These are phyloP conservation scores for Psophocarpus tetragonolobus DNA, from an alignment of 306 rosid species.

Conservation along the genomic window DNA sequence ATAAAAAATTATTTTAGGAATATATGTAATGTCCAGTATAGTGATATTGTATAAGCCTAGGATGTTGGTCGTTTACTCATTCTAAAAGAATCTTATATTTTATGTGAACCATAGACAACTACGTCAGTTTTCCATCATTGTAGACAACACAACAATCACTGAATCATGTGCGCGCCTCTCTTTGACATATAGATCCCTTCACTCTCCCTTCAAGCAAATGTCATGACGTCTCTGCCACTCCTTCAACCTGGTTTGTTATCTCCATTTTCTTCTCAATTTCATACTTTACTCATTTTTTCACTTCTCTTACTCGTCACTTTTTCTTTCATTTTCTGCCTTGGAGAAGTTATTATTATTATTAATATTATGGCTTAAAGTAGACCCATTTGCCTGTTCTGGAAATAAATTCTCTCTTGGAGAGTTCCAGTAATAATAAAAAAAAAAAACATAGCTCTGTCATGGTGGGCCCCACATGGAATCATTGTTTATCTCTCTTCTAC, in stretches of 20 bases:
- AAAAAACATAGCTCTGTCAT: too few relatives aligned
- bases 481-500: too few relatives aligned
- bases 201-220: background rate
- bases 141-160: background rate
- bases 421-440: too few relatives aligned
- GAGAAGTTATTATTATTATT: background rate
- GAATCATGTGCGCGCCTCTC: background rate
- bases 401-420: too few relatives aligned
- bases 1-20: too few relatives aligned
- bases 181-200: background rate
- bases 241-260: slow-evolving; percentile 29
- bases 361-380: background rate
- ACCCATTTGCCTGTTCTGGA: too few relatives aligned
- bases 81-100: too few relatives aligned
- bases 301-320: background rate
- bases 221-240: background rate
- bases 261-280: background rate
- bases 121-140: background rate
- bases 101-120: too few relatives aligned
- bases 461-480: too few relatives aligned
- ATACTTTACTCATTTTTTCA: background rate
- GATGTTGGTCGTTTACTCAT: too few relatives aligned
- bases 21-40: too few relatives aligned
- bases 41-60: too few relatives aligned
- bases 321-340: background rate